A percentile compares a stretch with the other conserved stretches of the same genome.
Evolutionary conservation across 169 alveolate genomes (phyloP).

Genomic region (Ophryocystis elektroscirrha): DNA sequence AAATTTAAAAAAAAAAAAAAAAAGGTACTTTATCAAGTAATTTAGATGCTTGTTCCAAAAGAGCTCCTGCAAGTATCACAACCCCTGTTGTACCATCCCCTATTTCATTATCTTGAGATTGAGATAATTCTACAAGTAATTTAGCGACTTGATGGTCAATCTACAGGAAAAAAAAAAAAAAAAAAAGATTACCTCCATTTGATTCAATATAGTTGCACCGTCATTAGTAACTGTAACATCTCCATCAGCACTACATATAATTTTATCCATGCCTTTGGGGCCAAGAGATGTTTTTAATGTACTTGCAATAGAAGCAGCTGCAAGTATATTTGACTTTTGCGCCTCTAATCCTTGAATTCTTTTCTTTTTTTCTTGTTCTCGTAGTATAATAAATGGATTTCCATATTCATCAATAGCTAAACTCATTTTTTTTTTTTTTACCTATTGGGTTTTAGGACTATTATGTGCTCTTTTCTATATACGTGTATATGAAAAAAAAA

Average conservation of each 20-base stretch:
- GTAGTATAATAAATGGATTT: conserved; percentile 83
- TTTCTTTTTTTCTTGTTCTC: conserved; percentile 78
- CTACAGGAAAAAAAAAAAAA: conserved; percentile 15
- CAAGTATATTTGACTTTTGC: conserved; percentile 81
- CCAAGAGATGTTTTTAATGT: conserved; percentile 87
- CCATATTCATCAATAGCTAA: conserved; percentile 93
- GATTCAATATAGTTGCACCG: conserved; percentile 80
- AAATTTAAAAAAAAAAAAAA: not conserved
- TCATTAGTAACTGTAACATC: conserved; percentile 92
- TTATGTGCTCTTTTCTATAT: no score
- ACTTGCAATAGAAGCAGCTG: conserved; percentile 87
- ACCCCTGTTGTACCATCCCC: conserved; percentile 99
- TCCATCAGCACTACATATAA: conserved; percentile 86
- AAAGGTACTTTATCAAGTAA: conserved; percentile 47
- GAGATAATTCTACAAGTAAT: conserved; percentile 85
- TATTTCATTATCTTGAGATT: conserved; percentile 93
- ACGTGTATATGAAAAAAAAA: no score
- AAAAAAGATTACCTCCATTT: conserved; percentile 59
- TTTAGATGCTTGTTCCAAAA: conserved; percentile 70
- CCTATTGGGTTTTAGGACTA: no score
- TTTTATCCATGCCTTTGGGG: conserved; percentile 99
- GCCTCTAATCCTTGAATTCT: conserved; percentile 90
- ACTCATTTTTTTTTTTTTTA: conserved; percentile 16
- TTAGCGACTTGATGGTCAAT: conserved; percentile 87
- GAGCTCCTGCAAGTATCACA: conserved; percentile 95